Conservation (phyloP, 2,329 filamentous ascomycete genomes). For the Aspergillus arachidicola region DNA sequence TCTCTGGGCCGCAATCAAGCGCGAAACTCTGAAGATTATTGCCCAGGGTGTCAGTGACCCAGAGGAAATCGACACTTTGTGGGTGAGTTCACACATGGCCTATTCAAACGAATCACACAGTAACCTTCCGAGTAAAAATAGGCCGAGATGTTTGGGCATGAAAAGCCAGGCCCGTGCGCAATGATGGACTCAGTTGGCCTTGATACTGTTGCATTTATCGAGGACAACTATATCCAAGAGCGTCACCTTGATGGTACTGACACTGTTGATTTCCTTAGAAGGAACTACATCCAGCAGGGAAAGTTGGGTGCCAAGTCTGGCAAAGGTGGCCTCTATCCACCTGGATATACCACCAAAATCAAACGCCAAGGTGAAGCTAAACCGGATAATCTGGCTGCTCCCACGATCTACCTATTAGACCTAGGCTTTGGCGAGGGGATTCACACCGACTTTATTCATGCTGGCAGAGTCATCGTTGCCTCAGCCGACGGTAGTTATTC, state of each 20-base stretch:
- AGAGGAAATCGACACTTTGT: conserved; percentile 54
- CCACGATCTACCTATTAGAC: no score
- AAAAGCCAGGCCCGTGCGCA: conserved; percentile 19
- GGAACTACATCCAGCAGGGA: conserved; percentile 50
- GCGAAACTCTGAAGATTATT: conserved; percentile 53
- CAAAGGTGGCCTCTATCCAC: conserved; percentile 31
- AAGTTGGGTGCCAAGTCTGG: conserved; percentile 43
- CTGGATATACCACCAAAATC: no score
- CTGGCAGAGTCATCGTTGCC: no score
- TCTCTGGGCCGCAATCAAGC: conserved; percentile 61
- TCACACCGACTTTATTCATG: no score
- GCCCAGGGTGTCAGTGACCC: conserved; percentile 54
- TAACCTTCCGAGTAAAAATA: no score
- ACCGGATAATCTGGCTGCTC: no score
- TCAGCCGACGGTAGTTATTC: no score
- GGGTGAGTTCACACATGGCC: conserved; percentile 30
- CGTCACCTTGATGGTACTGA: conserved; percentile 39
- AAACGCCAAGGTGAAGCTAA: no score
- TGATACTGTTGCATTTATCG: conserved; percentile 57
- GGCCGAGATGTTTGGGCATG: no score
- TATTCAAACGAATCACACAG: no score
- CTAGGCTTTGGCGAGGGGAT: no score
- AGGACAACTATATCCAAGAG: conserved; percentile 57
- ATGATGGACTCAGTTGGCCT: conserved; percentile 54
- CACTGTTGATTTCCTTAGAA: conserved; percentile 50